A percentile compares a stretch with the other conserved stretches of the same genome.
phyloP scores from a whole-genome alignment of 345 rosid species.

The Carallia brachiata region DNA sequence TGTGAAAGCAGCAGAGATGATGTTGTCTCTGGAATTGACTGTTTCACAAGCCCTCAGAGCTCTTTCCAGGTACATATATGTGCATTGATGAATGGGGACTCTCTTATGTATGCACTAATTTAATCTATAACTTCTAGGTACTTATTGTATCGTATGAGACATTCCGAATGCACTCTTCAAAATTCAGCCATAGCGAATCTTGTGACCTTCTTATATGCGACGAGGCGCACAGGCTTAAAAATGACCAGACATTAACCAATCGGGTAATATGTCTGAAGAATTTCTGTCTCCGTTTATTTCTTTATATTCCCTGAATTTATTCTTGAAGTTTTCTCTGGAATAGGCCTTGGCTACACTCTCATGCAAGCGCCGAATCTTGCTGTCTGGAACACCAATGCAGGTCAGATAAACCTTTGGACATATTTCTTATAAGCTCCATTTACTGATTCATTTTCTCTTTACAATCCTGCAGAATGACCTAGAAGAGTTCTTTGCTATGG shows the following conservation, averaged over 20 bases:
- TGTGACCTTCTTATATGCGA: slow-evolving; percentile 97
- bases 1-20: slow-evolving; percentile 96
- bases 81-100: too few relatives aligned
- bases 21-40: slow-evolving; percentile 84
- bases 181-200: slow-evolving; percentile 66
- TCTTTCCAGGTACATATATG: slow-evolving; percentile 57
- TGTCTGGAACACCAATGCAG: slow-evolving; percentile 99
- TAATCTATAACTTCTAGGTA: slow-evolving; percentile 45
- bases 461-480: slow-evolving; percentile 75
- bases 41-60: slow-evolving; percentile 60
- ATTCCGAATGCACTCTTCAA: slow-evolving; percentile 92
- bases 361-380: slow-evolving; percentile 83
- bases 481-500: slow-evolving; percentile 99
- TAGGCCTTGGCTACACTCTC: slow-evolving; percentile 93
- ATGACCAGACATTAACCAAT: slow-evolving; percentile 92
- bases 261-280: slow-evolving; percentile 49
- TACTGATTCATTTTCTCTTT: slow-evolving; percentile 2
- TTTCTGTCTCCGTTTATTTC: neutral
- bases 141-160: slow-evolving; percentile 96
- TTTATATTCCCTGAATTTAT: slow-evolving; percentile 17
- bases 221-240: slow-evolving; percentile 98
- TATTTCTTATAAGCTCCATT: neutral
- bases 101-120: slow-evolving; percentile 23
- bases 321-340: slow-evolving; percentile 17
- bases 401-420: slow-evolving; percentile 32